Evolutionary conservation across 73 alveolate genomes (phyloP).

Genomic region (Paramecium bursaria): DNA sequence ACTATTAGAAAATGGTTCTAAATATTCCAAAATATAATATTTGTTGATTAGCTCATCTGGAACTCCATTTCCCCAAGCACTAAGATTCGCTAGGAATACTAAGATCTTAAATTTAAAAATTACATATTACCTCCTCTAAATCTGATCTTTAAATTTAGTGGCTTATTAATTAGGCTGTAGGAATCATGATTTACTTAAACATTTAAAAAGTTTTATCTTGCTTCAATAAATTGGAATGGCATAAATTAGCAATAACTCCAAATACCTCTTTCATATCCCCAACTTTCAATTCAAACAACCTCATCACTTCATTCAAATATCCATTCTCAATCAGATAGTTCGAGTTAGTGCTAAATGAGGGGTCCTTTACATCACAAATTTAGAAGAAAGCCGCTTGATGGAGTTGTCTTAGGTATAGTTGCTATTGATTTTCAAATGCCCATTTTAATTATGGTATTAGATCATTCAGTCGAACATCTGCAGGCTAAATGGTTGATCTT

Average conservation of each 20-base stretch:
- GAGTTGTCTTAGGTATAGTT: neutral
- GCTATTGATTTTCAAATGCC: neutral
- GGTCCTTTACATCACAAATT: neutral
- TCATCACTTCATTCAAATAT: neutral
- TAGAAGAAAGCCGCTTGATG: constrained; percentile 1
- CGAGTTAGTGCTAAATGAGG: neutral
- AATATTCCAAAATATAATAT: neutral
- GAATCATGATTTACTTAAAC: too few species aligned
- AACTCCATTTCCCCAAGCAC: neutral
- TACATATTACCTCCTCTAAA: too few species aligned
- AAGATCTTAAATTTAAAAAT: too few species aligned
- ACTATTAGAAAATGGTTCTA: neutral
- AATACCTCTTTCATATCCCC: too few species aligned
- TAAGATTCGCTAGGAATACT: too few species aligned
- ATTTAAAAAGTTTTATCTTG: too few species aligned
- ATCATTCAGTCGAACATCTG: neutral
- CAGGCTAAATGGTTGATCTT: neutral
- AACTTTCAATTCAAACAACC: too few species aligned
- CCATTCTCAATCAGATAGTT: constrained; percentile 6
- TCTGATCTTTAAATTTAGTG: too few species aligned
- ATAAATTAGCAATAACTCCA: too few species aligned
- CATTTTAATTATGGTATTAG: constrained; percentile 6
- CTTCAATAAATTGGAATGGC: too few species aligned
- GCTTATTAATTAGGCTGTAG: too few species aligned
- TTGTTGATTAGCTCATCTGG: neutral